A percentile compares a stretch with the other conserved stretches of the same genome.
Conservation (phyloP, 495 filamentous ascomycete genomes). For the Aspergillus coremiiformis region DNA sequence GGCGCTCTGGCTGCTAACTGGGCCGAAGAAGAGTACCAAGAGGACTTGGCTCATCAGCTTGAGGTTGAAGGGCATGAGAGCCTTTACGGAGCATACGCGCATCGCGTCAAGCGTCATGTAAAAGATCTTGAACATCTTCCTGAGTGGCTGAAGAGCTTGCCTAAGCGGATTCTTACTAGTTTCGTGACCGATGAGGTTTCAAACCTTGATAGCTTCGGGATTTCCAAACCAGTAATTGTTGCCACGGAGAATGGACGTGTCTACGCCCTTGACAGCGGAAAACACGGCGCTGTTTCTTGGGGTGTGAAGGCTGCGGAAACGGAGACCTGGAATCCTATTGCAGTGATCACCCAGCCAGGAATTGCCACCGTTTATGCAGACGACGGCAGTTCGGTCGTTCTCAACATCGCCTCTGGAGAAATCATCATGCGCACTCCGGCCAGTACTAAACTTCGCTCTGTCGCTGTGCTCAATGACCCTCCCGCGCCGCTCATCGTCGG, state of each 20-base stretch:
- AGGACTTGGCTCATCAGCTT: conserved; percentile 69
- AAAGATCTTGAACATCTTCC: conserved; percentile 76
- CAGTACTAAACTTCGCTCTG: conserved; percentile 24
- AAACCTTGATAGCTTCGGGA: conserved; percentile 73
- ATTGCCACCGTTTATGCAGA: conserved; percentile 50
- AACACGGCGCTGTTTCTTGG: conserved; percentile 72
- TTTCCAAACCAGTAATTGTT: conserved; percentile 72
- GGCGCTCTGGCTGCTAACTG: conserved; percentile 69
- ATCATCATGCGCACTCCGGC: conserved; percentile 36
- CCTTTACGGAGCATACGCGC: conserved; percentile 70
- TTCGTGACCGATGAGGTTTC: conserved; percentile 56
- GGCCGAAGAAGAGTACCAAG: conserved; percentile 60
- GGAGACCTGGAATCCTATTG: conserved; percentile 59
- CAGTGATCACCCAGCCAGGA: conserved; percentile 54
- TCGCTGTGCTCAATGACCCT: conserved; percentile 25
- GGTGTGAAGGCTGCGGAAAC: conserved; percentile 51
- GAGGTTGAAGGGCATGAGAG: conserved; percentile 82
- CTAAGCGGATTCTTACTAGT: conserved; percentile 57
- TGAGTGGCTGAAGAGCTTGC: conserved; percentile 58
- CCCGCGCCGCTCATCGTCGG: conserved; percentile 18
- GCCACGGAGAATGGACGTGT: conserved; percentile 75
- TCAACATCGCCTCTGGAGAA: conserved; percentile 52
- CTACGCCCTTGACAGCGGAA: conserved; percentile 69
- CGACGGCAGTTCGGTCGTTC: conserved; percentile 48
- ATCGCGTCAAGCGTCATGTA: conserved; percentile 76